Evolutionary conservation across 495 filamentous ascomycete species (phyloP).

Genomic region (Endocarpon pusillum): DNA sequence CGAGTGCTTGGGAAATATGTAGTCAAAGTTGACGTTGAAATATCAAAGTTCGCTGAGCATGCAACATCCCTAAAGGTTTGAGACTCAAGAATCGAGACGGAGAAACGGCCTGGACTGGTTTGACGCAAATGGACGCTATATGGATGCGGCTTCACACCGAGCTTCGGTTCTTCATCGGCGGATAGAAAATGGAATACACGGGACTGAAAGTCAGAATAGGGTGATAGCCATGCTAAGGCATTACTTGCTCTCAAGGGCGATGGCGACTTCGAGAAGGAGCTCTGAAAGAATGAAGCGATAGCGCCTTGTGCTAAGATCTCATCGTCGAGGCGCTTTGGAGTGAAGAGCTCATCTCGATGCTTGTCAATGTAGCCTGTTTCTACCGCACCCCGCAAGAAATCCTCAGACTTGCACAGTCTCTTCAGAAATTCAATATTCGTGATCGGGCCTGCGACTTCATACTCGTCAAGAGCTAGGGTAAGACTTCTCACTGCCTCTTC

Average conservation of each 20-base stretch:
- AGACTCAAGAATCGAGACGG: background rate
- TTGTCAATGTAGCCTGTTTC: conserved; percentile 95
- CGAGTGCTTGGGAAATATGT: conserved; percentile 61
- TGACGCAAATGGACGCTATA: background rate
- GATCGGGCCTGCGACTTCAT: conserved; percentile 79
- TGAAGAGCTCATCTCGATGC: conserved; percentile 58
- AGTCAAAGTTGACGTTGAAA: conserved; percentile 14
- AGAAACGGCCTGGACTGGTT: background rate
- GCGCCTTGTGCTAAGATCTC: conserved; percentile 75
- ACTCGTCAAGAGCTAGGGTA: conserved; percentile 64
- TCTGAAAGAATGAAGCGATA: conserved; percentile 43
- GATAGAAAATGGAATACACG: background rate
- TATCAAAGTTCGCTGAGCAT: background rate
- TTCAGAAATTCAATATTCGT: conserved; percentile 98
- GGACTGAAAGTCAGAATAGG: background rate
- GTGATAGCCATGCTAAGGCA: background rate
- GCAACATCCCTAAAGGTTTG: background rate
- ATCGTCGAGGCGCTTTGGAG: conserved; percentile 29
- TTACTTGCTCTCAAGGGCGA: background rate
- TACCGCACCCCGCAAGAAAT: conserved; percentile 74
- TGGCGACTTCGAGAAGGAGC: conserved; percentile 3
- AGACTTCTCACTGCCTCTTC: conserved; percentile 73
- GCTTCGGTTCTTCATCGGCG: background rate
- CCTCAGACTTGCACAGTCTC: conserved; percentile 56
- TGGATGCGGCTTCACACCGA: too few relatives aligned